phyloP scores from a whole-genome alignment of 495 filamentous ascomycete genomes.

The Penicillium verhagenii region DNA sequence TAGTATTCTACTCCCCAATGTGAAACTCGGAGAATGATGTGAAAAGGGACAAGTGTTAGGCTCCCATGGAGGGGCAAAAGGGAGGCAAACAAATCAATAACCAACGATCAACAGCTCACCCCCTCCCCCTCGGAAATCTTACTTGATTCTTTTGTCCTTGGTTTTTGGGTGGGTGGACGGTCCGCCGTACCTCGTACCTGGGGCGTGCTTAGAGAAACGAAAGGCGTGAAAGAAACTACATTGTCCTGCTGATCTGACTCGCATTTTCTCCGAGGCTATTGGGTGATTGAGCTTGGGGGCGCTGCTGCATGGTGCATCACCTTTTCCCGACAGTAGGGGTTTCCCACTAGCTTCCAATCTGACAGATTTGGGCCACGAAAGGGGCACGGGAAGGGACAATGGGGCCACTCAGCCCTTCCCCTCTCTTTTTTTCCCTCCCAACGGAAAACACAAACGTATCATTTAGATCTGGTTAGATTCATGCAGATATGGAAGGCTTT shows the following conservation, averaged over 20 bases:
- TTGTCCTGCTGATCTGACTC: conserved; percentile 19
- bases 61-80: too few species aligned
- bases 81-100: too few species aligned
- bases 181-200: neutral
- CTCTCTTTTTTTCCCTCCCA: neutral
- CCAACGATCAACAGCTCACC: too few species aligned
- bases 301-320: conserved; percentile 18
- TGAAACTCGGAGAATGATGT: conserved; percentile 15
- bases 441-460: neutral
- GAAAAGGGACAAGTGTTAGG: conserved; percentile 3
- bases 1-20: conserved; percentile 40
- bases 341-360: conserved; percentile 6
- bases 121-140: neutral
- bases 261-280: conserved; percentile 1
- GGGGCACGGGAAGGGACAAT: neutral
- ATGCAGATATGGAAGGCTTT: neutral
- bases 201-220: neutral
- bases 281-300: conserved; percentile 5
- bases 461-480: neutral
- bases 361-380: conserved; percentile 15
- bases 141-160: neutral
- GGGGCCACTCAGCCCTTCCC: neutral
- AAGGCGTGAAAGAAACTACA: neutral
- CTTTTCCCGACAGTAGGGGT: conserved; percentile 1
- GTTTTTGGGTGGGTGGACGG: neutral